Conservation (phyloP, 768 basidiomycete genomes). For the Coprinopsis strossmayeri region DNA sequence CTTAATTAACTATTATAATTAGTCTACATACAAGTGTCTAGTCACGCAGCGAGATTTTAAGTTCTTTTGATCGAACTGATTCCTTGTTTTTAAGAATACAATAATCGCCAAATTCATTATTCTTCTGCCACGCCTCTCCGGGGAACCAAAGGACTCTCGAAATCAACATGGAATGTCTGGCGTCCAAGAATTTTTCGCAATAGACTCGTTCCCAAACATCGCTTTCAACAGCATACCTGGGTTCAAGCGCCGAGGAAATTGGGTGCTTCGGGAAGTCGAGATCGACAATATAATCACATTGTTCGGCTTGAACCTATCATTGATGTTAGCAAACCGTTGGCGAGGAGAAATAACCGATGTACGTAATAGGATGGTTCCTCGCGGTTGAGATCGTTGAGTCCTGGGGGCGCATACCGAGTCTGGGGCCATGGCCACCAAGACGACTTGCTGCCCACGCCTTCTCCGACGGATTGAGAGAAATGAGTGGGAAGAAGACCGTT, state of each 20-base stretch:
- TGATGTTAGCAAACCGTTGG: too few relatives aligned
- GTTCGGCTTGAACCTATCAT: conserved; percentile 58
- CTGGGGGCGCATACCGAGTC: conserved; percentile 52
- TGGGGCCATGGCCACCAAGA: conserved; percentile 53
- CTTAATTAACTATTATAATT: too few relatives aligned
- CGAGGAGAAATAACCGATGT: conserved; percentile 14
- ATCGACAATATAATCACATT: conserved; percentile 90
- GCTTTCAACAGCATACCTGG: conserved; percentile 66
- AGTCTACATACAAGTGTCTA: conserved; percentile 1
- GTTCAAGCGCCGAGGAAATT: conserved; percentile 50
- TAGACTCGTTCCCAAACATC: conserved; percentile 74
- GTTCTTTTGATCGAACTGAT: conserved; percentile 30
- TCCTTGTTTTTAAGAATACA: conserved; percentile 72
- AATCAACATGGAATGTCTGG: conserved; percentile 60
- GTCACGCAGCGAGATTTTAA: conserved; percentile 13
- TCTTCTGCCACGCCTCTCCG: conserved; percentile 54
- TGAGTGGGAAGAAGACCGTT: conserved; percentile 83
- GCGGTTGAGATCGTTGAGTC: conserved; percentile 83
- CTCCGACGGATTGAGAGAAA: conserved; percentile 35
- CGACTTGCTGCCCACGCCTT: not conserved
- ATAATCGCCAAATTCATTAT: conserved; percentile 84
- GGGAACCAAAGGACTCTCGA: conserved; percentile 82
- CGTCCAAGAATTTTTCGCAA: conserved; percentile 83
- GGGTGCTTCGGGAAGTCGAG: conserved; percentile 78
- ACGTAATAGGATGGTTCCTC: conserved; percentile 80